Base-by-base conservation (phyloP, 495 filamentous ascomycete genomes). In the Aspergillus biplanus region DNA sequence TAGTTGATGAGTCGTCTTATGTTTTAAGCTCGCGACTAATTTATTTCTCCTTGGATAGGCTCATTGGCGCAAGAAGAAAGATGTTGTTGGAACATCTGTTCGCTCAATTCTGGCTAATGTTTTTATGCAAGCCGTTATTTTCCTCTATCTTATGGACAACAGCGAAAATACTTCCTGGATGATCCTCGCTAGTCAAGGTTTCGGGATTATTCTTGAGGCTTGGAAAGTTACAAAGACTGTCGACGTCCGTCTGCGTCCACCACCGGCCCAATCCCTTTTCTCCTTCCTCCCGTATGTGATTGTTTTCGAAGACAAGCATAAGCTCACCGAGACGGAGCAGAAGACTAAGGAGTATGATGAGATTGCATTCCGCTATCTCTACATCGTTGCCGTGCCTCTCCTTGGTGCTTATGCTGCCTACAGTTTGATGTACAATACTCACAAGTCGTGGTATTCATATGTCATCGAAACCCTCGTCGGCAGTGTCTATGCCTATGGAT, bases 221-320 rank as follows among this genome's bases (percentile, higher is more conserved):
- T 99, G 95, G 95, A 99, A 99, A 72, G 87, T 99, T 72, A 99
- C 95, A n/a, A 97, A 97, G 58, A 87, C 92, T 0, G 96, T 99
- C 62, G 86, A 99, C 66, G 92, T 99, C 57, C 89, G 93, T 65
- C 65, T 98, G 61, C 88, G 92, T 12, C 84, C 85, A 3, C 84
- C 89, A 0, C 77, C 85, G 4, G 80, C 86, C 1, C 86, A 83
- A 47, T 83, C 82, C 11, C 73, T 89, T 47, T 79, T 96, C 53
- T 89, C 87, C 0, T 77, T 92, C 61, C 73, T 99, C 47, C 95
- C 94, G 0, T 97, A 96, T 73, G 85, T 86, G 7, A 80, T 99
- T 53, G 82, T 84, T 3, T 98, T 99, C 65, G 94, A 98, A 75
- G 95, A 99, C 82, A 99, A 97, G 77, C 92, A 98, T 76, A 89